Percentiles rank a stretch among this genome's conserved stretches.
phyloP scores from a whole-genome alignment of 108 stramenopile species.

The Skeletonema grethae region DNA sequence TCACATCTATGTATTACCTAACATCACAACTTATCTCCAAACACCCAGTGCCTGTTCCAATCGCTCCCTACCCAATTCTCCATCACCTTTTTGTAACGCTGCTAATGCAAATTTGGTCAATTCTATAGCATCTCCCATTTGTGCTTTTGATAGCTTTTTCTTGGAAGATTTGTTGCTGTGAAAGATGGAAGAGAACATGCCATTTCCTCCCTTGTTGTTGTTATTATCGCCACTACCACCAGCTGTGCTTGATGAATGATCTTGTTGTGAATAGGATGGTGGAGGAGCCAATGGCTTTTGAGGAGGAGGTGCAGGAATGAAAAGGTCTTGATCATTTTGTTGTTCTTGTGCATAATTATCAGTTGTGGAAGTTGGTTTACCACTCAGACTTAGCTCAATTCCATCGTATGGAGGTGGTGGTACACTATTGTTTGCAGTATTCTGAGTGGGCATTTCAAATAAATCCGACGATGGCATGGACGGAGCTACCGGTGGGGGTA shows the following conservation, averaged over 20 bases:
- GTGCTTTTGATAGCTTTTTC: constrained; percentile 57
- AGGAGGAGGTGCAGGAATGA: constrained; percentile 39
- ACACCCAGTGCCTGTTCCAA: constrained; percentile 69
- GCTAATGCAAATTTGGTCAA: constrained; percentile 82
- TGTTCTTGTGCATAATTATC: constrained; percentile 40
- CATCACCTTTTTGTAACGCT: constrained; percentile 77
- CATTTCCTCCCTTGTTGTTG: constrained; percentile 13
- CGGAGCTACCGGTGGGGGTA: constrained; percentile 18
- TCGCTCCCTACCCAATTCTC: constrained; percentile 76
- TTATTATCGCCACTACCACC: constrained; percentile 2
- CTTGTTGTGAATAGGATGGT: constrained; percentile 26
- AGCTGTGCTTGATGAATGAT: constrained; percentile 18
- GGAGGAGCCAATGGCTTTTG: constrained; percentile 33
- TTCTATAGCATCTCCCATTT: constrained; percentile 80
- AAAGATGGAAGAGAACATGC: constrained; percentile 25
- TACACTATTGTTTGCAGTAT: constrained; percentile 4
- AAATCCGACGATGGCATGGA: constrained; percentile 27
- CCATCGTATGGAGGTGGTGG: constrained; percentile 28
- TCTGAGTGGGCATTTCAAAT: constrained; percentile 2
- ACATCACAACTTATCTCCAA: constrained; percentile 14
- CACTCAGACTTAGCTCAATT: constrained; percentile 43
- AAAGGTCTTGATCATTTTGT: constrained; percentile 43
- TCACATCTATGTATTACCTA: too few relatives aligned
- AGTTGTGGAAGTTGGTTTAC: constrained; percentile 16
- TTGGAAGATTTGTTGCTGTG: not conserved